These are phyloP conservation scores for Schizonepeta tenuifolia DNA, from an alignment of 257 asterid genomes.

Conservation along the genomic window DNA sequence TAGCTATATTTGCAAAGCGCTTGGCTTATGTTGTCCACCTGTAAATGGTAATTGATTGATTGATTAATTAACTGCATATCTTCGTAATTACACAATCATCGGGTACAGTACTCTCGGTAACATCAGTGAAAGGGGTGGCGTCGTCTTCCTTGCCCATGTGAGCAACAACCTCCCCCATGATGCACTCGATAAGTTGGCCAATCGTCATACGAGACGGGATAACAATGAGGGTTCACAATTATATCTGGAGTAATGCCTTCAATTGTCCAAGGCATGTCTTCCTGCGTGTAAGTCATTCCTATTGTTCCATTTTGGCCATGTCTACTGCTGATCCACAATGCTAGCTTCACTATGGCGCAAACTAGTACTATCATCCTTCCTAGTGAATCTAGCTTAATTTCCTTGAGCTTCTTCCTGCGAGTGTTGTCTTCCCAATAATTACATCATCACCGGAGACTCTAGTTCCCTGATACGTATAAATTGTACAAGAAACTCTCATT, in stretches of 20 bases:
- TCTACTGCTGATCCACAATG: constrained; percentile 93
- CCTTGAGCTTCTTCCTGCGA: constrained; percentile 81
- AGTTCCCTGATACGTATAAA: constrained; percentile 54
- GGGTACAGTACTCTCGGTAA: constrained; percentile 46
- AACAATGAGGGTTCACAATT: constrained; percentile 92
- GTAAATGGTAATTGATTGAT: not conserved
- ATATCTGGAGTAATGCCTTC: constrained; percentile 95
- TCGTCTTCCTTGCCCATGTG: constrained; percentile 99
- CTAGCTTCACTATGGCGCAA: constrained; percentile 93
- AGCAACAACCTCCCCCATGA: constrained; percentile 97
- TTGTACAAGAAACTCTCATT: not conserved
- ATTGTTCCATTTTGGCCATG: constrained; percentile 99
- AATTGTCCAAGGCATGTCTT: constrained; percentile 93
- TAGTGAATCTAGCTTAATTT: constrained; percentile 78
- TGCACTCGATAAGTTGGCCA: constrained; percentile 95
- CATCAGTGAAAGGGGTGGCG: constrained; percentile 97
- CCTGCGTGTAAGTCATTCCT: constrained; percentile 94
- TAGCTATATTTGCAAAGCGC: constrained; percentile 96
- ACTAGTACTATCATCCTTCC: constrained; percentile 92
- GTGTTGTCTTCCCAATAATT: constrained; percentile 92
- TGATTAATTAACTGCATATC: no score
- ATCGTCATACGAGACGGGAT: constrained; percentile 98
- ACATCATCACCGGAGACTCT: constrained; percentile 94
- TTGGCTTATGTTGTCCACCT: constrained; percentile 86
- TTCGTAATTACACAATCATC: no score